Base-by-base conservation (phyloP, 2,329 filamentous ascomycete species). In the Neopestalotiopsis clavispora region DNA sequence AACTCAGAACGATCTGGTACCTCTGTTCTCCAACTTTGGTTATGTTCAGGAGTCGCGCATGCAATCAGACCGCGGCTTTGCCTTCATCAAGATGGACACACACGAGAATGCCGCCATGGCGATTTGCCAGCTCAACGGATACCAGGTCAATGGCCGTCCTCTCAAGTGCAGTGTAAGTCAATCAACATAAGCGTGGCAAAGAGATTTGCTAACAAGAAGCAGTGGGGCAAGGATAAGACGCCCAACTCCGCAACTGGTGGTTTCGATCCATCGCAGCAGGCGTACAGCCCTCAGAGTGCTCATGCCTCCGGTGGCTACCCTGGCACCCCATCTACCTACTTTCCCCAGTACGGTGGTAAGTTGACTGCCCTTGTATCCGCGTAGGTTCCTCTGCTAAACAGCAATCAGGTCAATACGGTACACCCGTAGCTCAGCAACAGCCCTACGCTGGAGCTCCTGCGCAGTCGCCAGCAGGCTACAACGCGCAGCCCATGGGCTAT, bases 201-300 rank as follows among this genome's bases (percentile, higher is more conserved):
- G 69, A 69, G 40, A 20, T 9, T 52, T 73, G 70, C 76, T 84
- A 76, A 83, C 76, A 70, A 74, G 73, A 73, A 75, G 52, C 78
- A 98, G 95, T 99, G 96, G 96, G 96, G 96, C 80, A 99, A 99
- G 85, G 96, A 99, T 83, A 97, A 97, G 84, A 94, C 95, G 66
- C 94, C 96, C 34, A 87, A 79, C 70, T 80, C 83, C 71, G 79
- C 92, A 20, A 65, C 70, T 65, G 70, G 69, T 77, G 92, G 92
- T 74, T 97, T 97, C 76, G 93, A 94, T 75, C 95, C 93, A 79
- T 91, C 92, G 75, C 92, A 88, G 75, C 88, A 89, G 78, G 83
- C 85, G 30, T 91, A 90, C 77, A 91, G 89, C 75, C 90, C 95
- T 67, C 93, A 95, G 79, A 93, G 90, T 75, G 91, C 87, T 75